These are phyloP conservation scores for Podospora pseudocomata DNA, from an alignment of 495 filamentous ascomycete species.

Conservation along the genomic window DNA sequence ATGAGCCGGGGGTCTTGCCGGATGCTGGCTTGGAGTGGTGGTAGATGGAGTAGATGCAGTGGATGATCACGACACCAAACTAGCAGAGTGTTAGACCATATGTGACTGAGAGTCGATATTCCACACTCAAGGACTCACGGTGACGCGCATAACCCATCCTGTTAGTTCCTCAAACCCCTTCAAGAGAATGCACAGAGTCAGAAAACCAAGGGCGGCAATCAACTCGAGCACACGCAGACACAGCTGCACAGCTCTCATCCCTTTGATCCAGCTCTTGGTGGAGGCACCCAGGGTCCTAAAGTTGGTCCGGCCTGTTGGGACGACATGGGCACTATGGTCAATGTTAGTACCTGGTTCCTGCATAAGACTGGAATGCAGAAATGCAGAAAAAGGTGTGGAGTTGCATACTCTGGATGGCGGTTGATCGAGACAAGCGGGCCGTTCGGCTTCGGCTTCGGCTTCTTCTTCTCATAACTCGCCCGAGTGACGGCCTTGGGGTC, in stretches of 20 bases:
- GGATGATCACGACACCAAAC: constrained; percentile 59
- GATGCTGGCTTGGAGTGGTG: constrained; percentile 67
- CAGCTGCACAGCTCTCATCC: constrained; percentile 61
- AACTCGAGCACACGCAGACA: constrained; percentile 59
- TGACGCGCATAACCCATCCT: constrained; percentile 73
- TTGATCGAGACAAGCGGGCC: constrained; percentile 77
- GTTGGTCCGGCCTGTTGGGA: constrained; percentile 21
- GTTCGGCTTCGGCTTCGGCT: constrained; percentile 62
- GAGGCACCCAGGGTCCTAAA: constrained; percentile 62
- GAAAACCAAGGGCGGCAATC: constrained; percentile 63
- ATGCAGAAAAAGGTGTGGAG: not conserved
- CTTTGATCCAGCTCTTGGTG: constrained; percentile 66
- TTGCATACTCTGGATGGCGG: constrained; percentile 73
- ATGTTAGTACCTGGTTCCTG: constrained; percentile 13
- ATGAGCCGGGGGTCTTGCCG: constrained; percentile 66
- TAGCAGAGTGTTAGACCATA: constrained; percentile 42
- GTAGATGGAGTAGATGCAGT: constrained; percentile 71
- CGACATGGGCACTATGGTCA: constrained; percentile 35
- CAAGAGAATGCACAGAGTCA: constrained; percentile 71
- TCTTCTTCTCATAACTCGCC: constrained; percentile 60
- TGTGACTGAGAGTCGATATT: not conserved
- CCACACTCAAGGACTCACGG: constrained; percentile 20
- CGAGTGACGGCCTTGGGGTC: constrained; percentile 80
- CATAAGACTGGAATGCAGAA: constrained; percentile 1
- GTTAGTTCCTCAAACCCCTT: constrained; percentile 56